Conservation (phyloP, 805 yeast species). For the Starmerella khaoyaiensis region DNA sequence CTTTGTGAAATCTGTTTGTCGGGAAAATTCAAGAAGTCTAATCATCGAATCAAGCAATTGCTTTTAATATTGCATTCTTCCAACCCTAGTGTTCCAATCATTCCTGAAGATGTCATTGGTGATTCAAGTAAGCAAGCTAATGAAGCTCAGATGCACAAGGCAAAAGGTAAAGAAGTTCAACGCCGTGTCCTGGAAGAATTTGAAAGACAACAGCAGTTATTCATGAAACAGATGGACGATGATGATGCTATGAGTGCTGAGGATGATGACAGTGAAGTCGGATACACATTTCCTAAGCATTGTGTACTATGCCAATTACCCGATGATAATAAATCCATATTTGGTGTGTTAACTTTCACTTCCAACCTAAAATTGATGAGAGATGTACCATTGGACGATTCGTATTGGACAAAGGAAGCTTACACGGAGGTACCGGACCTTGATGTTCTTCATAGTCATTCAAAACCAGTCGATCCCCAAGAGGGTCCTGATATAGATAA, state of each 20-base stretch:
- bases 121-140: constrained; percentile 18
- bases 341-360: constrained; percentile 55
- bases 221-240: constrained; percentile 38
- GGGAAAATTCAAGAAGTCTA: constrained; percentile 4
- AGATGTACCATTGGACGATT: constrained; percentile 47
- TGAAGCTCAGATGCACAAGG: constrained; percentile 48
- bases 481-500: not conserved
- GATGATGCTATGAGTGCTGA: constrained; percentile 26
- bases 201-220: constrained; percentile 64
- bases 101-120: constrained; percentile 22
- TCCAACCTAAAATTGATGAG: constrained; percentile 34
- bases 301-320: constrained; percentile 79
- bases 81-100: constrained; percentile 8
- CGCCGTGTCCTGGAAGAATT: constrained; percentile 63
- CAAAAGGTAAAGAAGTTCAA: constrained; percentile 55
- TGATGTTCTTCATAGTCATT: constrained; percentile 14
- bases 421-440: constrained; percentile 11
- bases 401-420: constrained; percentile 50
- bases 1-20: constrained; percentile 9
- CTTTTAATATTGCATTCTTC: constrained; percentile 11
- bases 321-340: constrained; percentile 47
- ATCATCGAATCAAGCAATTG: constrained; percentile 10
- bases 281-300: constrained; percentile 45
- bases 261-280: constrained; percentile 15
- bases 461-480: constrained; percentile 5